Conservation (phyloP, 306 rosid genomes). For the Acacia confusa region DNA sequence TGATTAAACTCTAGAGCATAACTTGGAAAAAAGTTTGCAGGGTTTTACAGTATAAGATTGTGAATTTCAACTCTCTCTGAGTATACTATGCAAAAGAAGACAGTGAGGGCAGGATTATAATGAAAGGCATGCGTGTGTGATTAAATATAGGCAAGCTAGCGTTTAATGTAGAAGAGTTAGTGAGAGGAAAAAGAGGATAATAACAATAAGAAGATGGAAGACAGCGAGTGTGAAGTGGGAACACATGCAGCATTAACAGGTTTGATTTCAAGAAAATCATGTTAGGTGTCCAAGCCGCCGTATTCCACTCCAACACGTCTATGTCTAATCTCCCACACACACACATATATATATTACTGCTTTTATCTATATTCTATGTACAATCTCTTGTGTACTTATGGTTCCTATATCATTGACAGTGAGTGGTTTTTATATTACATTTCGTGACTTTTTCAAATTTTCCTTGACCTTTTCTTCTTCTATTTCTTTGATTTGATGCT, state of each 20-base stretch:
- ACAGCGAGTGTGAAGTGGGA: background rate
- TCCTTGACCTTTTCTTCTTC: too few relatives aligned
- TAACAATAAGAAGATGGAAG: background rate
- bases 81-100: too few relatives aligned
- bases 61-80: too few relatives aligned
- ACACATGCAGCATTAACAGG: background rate
- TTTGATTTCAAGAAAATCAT: conserved; percentile 1
- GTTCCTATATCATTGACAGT: background rate
- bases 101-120: too few relatives aligned
- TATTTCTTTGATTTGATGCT: too few relatives aligned
- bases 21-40: background rate
- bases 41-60: too few relatives aligned
- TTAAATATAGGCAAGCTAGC: too few relatives aligned
- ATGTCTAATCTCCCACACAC: background rate
- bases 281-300: conserved; percentile 9
- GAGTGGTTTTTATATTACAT: background rate
- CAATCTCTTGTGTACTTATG: background rate
- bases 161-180: background rate
- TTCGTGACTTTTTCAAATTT: too few relatives aligned
- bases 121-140: too few relatives aligned
- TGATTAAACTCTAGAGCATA: background rate
- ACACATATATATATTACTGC: background rate
- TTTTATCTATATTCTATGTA: background rate
- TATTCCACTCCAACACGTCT: conserved; percentile 20
- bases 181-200: background rate